These are phyloP conservation scores for Sclerotinia glacialis DNA, from an alignment of 2,329 filamentous ascomycete genomes.

Conservation along the genomic window DNA sequence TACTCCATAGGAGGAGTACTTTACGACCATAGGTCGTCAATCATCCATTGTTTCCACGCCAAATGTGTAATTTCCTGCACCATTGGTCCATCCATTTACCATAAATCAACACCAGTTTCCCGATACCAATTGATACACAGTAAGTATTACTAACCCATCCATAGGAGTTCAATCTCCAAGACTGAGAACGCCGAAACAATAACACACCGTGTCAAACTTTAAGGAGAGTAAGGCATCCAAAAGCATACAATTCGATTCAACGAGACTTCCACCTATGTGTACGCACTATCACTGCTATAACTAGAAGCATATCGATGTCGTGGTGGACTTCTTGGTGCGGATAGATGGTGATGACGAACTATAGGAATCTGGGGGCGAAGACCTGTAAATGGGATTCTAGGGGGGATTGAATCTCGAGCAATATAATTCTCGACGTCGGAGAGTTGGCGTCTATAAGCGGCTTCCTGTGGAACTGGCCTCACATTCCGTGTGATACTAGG, in stretches of 20 bases:
- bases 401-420: not conserved
- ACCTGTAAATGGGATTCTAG: slow-evolving; percentile 18
- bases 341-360: slow-evolving; percentile 8
- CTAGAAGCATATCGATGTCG: slow-evolving; percentile 18
- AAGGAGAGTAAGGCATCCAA: not conserved
- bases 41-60: not conserved
- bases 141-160: not conserved
- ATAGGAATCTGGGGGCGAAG: slow-evolving; percentile 16
- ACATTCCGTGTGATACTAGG: not conserved
- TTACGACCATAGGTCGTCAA: not conserved
- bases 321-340: slow-evolving; percentile 11
- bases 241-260: not conserved
- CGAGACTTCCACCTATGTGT: not conserved
- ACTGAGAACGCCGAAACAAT: not conserved
- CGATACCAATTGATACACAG: not conserved
- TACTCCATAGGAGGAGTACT: not conserved
- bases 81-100: not conserved
- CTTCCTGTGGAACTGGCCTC: slow-evolving; percentile 14
- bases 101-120: not conserved
- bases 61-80: not conserved
- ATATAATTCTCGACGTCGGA: slow-evolving; percentile 15
- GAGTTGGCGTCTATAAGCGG: slow-evolving; percentile 10
- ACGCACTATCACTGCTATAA: slow-evolving; percentile 9
- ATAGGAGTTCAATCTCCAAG: not conserved
- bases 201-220: not conserved